Evolutionary conservation across 345 rosid genomes (phyloP), one percentile per base, ranked within the genome.

Genomic region (Eucalyptus sp.): DNA sequence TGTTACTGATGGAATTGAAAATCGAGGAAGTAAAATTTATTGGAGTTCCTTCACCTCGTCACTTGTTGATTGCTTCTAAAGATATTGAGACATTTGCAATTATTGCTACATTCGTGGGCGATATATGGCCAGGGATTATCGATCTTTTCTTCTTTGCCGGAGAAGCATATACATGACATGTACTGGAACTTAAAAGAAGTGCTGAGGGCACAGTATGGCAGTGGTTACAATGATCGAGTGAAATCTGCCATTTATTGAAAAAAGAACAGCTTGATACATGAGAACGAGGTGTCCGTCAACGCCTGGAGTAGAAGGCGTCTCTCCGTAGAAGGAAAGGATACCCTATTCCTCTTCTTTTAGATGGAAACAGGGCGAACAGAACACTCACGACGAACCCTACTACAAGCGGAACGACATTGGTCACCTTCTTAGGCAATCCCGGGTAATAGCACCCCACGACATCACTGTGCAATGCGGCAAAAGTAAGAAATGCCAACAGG

Each of bases 321-420:
- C 89, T 91, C 64, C 49, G 92, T 86, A 93, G 89, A 91, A 90
- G 90, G 89, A 93, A 92, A 10, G 93, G 94, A 86, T 92, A 90
- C 25, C 95, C 95, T 48, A 92, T 92, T 29, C 94, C 93, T 76
- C 92, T 90, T 88, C 95, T 92, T 60, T 86, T 94, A 50, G 95
- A 92, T 68, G 95, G 94, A 90, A 92, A 90, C 71, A 92, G 87
- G 50, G 90, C 93, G 46, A 92, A 79, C 91, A 94, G 48, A 80
- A 87, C 90, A 89, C 94, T 90, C 13, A 91, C 88, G 17, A 89
- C 90, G 68, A 93, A 92, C 12, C 95, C 94, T 50, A 92, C 89
- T 33, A 90, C 88, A 10, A 92, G 92, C 58, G 94, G 96, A 87
- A 90, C 92, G 24, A 50, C 84, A 71, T 92, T 93, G 31, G 87